A percentile compares a stretch with the other conserved stretches of the same genome.
These are phyloP conservation scores for Aristolochia fimbriata DNA, from an alignment of 164 flowering plant species.

Conservation along the genomic window DNA sequence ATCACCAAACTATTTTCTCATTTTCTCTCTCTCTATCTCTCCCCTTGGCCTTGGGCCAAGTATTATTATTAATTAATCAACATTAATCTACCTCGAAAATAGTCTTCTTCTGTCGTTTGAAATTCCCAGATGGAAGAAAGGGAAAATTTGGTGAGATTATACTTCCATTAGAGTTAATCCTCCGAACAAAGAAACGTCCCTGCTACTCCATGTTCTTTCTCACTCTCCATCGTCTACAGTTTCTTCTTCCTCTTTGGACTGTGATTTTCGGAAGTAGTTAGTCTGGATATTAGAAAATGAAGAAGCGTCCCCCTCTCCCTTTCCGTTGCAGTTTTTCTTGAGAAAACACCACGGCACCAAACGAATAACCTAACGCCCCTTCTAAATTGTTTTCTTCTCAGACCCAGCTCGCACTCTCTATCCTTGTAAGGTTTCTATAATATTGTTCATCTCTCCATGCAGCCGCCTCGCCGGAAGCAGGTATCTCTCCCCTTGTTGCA, in stretches of 20 bases:
- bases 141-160: too few species aligned
- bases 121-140: too few species aligned
- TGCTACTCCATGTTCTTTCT: background rate
- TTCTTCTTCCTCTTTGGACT: background rate
- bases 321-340: background rate
- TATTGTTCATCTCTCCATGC: constrained; percentile 40
- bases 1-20: too few species aligned
- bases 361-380: constrained; percentile 3
- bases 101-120: too few species aligned
- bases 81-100: too few species aligned
- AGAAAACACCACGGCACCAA: constrained; percentile 3
- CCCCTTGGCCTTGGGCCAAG: too few species aligned
- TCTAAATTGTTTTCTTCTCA: background rate
- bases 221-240: too few species aligned
- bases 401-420: background rate
- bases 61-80: too few species aligned
- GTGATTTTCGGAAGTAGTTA: background rate
- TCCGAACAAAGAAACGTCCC: background rate
- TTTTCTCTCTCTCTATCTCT: too few species aligned
- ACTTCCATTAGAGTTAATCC: background rate
- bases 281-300: background rate
- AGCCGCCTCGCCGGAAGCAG: constrained; percentile 51
- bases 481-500: constrained; percentile 22
- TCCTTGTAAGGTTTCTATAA: background rate
- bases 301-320: background rate